Conservation (phyloP, 2,329 filamentous ascomycete genomes). For the Colletotrichum tofieldiae region DNA sequence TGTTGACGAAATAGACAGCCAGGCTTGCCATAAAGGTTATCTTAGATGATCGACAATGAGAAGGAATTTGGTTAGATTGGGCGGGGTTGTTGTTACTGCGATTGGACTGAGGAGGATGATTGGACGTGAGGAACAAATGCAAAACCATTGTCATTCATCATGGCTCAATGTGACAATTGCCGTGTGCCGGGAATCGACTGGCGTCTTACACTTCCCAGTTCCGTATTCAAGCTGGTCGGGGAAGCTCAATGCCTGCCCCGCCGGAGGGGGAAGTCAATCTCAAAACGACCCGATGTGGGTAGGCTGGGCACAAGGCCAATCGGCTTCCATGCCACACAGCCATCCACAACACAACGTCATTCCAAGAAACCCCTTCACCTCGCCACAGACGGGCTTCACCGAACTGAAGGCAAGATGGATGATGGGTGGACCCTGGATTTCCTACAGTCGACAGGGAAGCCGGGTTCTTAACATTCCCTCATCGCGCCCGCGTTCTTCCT, state of each 20-base stretch:
- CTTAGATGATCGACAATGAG: slow-evolving; percentile 2
- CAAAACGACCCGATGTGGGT: slow-evolving; percentile 20
- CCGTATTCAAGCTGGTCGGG: slow-evolving; percentile 4
- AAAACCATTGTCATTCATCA: slow-evolving; percentile 10
- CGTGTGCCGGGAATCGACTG: slow-evolving; percentile 22
- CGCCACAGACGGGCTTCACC: slow-evolving; percentile 14
- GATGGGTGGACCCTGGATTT: slow-evolving; percentile 31
- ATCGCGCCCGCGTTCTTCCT: neutral
- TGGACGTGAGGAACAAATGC: slow-evolving; percentile 8
- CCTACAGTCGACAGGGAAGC: neutral
- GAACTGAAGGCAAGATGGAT: slow-evolving; percentile 16
- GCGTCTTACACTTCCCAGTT: neutral
- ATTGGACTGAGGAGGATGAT: slow-evolving; percentile 10
- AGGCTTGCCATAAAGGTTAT: neutral
- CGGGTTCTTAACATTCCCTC: neutral
- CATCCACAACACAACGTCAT: slow-evolving; percentile 28
- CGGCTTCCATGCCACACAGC: slow-evolving; percentile 32
- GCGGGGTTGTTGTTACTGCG: neutral
- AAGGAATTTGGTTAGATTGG: neutral
- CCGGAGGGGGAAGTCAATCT: neutral
- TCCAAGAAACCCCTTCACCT: slow-evolving; percentile 14
- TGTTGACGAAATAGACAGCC: slow-evolving; percentile 7
- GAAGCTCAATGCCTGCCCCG: neutral
- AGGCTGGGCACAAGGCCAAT: slow-evolving; percentile 25
- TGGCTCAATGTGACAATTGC: slow-evolving; percentile 6